Evolutionary conservation across 2,329 filamentous ascomycete genomes (phyloP), one percentile per base, ranked within the genome.

Genomic region (Fusarium sp.): DNA sequence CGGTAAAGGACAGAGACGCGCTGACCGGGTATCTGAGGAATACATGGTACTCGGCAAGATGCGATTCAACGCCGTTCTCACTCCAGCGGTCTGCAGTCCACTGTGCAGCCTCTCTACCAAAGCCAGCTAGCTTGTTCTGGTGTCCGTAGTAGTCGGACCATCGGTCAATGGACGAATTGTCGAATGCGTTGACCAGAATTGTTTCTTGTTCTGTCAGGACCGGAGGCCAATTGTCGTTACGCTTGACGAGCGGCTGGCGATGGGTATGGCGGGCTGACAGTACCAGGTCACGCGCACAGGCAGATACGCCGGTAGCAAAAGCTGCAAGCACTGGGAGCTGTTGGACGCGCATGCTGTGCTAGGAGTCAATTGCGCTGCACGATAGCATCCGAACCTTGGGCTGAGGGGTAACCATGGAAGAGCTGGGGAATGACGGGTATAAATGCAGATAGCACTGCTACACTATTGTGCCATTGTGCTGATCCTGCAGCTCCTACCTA

Each of bases 21-120:
- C 79, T 81, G 7, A 85, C 70, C 0, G 86, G 87, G 53, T 88
- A 88, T 49, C 84, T 85, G 38, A 88, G 72, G 59, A 86, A 88
- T 9, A 85, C 78, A 47, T 87, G 81, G 61, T 87, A 88, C 21
- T 83, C 74, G 1, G 78, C 66, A 1, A 78, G 69, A 11, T 72
- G 66, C 4, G 72, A 53, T 6, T 73, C 68, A 33, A 77, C 68
- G 6, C 75, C 75, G n/a, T 71, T 72, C 38, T 76, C 70, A 5
- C 46, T 63, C 74, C 75, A 78, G n/a, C 68, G 68, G 23, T 77
- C 74, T 1, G 70, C 67, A 1, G 76, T 78, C 76, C 76, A 78
- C 45, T 77, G 67, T 1, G 76, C 76, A 4, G 75, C 75, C 25
- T 73, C 72, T 39, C 67, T 71, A n/a, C 75, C 75, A 2, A 69